Conservation (phyloP, 345 rosid genomes). For the Salix dunnii region DNA sequence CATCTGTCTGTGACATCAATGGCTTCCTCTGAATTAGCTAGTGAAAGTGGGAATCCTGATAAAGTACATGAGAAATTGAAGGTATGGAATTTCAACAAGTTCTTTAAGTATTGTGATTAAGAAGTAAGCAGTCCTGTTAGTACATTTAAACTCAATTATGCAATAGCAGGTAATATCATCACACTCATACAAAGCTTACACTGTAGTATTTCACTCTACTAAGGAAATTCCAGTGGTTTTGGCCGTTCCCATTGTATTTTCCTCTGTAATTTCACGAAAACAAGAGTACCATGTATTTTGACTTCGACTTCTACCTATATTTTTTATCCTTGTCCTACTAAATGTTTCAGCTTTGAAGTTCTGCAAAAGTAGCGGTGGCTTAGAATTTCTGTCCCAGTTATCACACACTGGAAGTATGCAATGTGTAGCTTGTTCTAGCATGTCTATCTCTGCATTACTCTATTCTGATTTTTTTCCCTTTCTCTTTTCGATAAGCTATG, state of each 20-base stretch:
- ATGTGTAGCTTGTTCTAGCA: not conserved
- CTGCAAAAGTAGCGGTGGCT: not conserved
- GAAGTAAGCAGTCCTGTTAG: not conserved
- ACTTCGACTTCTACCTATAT: too few species aligned
- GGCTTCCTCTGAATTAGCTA: slow-evolving; percentile 72
- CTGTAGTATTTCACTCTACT: too few species aligned
- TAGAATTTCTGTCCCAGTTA: not conserved
- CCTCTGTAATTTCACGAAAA: too few species aligned
- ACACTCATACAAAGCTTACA: not conserved
- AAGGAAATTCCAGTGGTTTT: too few species aligned
- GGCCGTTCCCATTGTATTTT: too few species aligned
- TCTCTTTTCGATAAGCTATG: too few species aligned
- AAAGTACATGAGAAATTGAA: slow-evolving; percentile 66
- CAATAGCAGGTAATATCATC: not conserved
- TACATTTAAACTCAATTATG: not conserved
- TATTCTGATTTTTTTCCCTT: not conserved
- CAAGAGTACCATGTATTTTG: too few species aligned
- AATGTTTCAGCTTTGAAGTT: not conserved
- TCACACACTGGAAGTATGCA: not conserved
- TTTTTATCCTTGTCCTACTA: too few species aligned
- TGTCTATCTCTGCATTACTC: not conserved
- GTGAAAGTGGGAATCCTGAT: slow-evolving; percentile 49
- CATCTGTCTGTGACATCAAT: slow-evolving; percentile 83
- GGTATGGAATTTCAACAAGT: slow-evolving; percentile 36
- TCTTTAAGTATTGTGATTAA: not conserved